Evolutionary conservation across 1,284 basidiomycete genomes (phyloP).

Genomic region (Cystobasidiaceae sp.): DNA sequence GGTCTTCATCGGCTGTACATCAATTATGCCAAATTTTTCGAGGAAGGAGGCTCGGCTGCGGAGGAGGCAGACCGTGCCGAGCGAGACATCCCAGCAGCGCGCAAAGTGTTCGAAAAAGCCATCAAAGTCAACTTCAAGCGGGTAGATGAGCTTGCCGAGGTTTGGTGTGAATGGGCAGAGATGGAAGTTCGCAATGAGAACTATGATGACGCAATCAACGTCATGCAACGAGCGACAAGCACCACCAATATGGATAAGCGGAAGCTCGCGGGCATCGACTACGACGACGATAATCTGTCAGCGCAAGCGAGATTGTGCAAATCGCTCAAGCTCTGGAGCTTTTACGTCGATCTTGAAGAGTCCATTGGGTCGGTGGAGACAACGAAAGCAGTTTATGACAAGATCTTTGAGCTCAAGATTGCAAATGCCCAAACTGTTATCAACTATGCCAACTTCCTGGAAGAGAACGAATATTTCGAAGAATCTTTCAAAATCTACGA

Average conservation of each 20-base stretch:
- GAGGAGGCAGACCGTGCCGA: constrained; percentile 57
- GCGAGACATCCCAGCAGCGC: constrained; percentile 72
- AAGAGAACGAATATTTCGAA: constrained; percentile 97
- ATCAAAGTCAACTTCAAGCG: constrained; percentile 84
- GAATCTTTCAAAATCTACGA: constrained; percentile 99
- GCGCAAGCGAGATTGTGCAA: constrained; percentile 92
- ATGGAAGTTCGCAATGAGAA: constrained; percentile 97
- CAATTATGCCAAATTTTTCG: constrained; percentile 96
- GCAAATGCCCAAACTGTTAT: constrained; percentile 96
- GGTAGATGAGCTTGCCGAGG: constrained; percentile 96
- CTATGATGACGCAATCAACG: constrained; percentile 86
- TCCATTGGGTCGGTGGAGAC: constrained; percentile 90
- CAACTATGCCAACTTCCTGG: constrained; percentile 94
- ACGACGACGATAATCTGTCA: constrained; percentile 87
- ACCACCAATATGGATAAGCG: constrained; percentile 62
- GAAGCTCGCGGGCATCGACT: constrained; percentile 76
- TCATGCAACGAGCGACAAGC: constrained; percentile 86
- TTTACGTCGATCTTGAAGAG: constrained; percentile 96
- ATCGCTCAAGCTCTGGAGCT: constrained; percentile 96
- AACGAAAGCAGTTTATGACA: constrained; percentile 90
- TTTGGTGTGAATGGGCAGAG: constrained; percentile 99
- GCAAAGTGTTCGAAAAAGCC: constrained; percentile 87
- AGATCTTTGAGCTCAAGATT: constrained; percentile 92
- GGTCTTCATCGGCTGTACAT: constrained; percentile 87
- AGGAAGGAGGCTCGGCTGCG: constrained; percentile 67